phyloP scores from a whole-genome alignment of 257 asterid genomes.

The Forsythia viridissima region DNA sequence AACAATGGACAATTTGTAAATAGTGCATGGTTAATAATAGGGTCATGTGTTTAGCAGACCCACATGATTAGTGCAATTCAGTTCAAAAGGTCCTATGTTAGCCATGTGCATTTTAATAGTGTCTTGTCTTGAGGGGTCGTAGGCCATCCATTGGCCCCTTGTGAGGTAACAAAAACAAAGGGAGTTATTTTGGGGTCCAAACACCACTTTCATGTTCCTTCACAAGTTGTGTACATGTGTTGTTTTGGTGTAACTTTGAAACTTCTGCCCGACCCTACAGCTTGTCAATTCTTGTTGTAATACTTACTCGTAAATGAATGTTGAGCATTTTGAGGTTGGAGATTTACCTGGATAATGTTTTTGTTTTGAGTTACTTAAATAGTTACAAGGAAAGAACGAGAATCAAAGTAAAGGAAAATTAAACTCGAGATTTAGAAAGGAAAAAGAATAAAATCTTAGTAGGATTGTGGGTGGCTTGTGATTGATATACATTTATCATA shows the following conservation, averaged over 20 bases:
- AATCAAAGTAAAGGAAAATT: neutral
- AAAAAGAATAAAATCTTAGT: neutral
- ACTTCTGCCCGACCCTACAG: neutral
- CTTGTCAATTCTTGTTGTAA: neutral
- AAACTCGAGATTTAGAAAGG: neutral
- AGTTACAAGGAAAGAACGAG: neutral
- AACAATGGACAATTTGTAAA: neutral
- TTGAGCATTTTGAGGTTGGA: neutral
- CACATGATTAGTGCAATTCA: slow-evolving; percentile 10
- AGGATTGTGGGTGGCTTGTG: neutral
- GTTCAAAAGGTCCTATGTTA: slow-evolving; percentile 18
- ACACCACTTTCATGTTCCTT: slow-evolving; percentile 1
- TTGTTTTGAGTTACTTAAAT: neutral
- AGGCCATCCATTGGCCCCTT: slow-evolving; percentile 32
- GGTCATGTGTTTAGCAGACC: neutral
- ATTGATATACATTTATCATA: neutral
- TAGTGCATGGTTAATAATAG: neutral
- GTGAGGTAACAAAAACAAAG: slow-evolving; percentile 30
- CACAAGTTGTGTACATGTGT: neutral
- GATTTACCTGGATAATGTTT: neutral
- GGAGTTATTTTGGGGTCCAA: slow-evolving; percentile 33
- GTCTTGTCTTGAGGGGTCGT: slow-evolving; percentile 17
- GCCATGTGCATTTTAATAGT: slow-evolving; percentile 40
- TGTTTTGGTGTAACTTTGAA: neutral
- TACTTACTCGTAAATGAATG: neutral